Conservation (phyloP, 257 asterid genomes). For the Schizonepeta tenuifolia region DNA sequence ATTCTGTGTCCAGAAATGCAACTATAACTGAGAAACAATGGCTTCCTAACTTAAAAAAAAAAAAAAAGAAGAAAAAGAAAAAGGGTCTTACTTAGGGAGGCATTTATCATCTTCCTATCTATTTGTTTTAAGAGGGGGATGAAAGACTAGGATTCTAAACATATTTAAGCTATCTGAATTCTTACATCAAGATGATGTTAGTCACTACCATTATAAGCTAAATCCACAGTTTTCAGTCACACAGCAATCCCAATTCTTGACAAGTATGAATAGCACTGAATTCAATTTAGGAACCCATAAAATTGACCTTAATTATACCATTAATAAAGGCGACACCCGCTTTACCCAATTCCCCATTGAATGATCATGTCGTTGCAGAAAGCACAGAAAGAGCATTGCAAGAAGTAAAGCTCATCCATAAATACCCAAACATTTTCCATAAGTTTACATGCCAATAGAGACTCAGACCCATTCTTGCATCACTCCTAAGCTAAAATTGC, state of each 20-base stretch:
- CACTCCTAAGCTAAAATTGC: neutral
- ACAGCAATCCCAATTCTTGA: conserved; percentile 1
- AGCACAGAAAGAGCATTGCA: neutral
- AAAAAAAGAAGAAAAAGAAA: neutral
- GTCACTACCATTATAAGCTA: neutral
- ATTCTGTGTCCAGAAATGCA: neutral
- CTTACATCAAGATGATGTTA: neutral
- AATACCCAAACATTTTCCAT: neutral
- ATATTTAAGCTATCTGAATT: neutral
- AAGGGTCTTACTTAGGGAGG: neutral
- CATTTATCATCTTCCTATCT: neutral
- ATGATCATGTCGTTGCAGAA: neutral
- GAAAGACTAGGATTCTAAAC: neutral
- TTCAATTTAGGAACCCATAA: conserved; percentile 7
- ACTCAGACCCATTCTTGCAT: neutral
- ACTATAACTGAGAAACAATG: neutral
- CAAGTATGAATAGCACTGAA: neutral
- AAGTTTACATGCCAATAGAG: conserved; percentile 2
- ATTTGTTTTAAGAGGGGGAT: neutral
- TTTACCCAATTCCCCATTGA: neutral
- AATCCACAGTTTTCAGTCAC: neutral
- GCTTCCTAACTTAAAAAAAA: neutral
- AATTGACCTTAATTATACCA: neutral
- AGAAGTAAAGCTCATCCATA: neutral
- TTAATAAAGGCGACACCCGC: neutral